phyloP scores from a whole-genome alignment of 2,329 filamentous ascomycete species.

The Fusarium nygamai region DNA sequence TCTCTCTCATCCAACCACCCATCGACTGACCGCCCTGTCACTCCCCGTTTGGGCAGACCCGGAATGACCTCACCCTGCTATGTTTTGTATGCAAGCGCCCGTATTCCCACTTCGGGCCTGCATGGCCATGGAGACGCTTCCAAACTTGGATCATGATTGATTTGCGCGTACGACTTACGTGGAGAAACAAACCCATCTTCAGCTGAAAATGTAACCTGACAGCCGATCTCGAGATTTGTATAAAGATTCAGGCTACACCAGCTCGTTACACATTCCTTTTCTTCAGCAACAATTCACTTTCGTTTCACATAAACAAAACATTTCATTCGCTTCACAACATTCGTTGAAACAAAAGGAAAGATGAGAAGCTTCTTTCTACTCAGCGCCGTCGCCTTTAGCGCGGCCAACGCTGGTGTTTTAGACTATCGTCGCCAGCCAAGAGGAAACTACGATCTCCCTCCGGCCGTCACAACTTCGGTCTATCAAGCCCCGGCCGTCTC shows the following conservation, averaged over 20 bases:
- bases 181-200: not conserved
- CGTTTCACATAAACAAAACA: conserved; percentile 7
- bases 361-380: conserved; percentile 32
- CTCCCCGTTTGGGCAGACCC: not conserved
- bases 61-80: conserved; percentile 26
- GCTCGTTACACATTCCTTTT: not conserved
- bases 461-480: not conserved
- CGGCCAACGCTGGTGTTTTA: conserved; percentile 26
- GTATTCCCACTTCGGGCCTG: conserved; percentile 11
- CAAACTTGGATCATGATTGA: conserved; percentile 8
- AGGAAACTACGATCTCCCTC: conserved; percentile 6
- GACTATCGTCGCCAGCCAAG: conserved; percentile 3
- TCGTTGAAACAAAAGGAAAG: conserved; percentile 14
- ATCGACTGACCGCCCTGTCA: conserved; percentile 23
- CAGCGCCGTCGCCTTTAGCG: conserved; percentile 18
- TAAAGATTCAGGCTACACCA: conserved; percentile 21
- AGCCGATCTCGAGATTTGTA: not conserved
- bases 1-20: conserved; percentile 14
- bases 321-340: conserved; percentile 28
- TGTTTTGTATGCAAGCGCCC: conserved; percentile 28
- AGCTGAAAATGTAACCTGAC: not conserved
- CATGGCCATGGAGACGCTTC: conserved; percentile 1
- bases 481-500: not conserved
- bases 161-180: not conserved
- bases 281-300: conserved; percentile 18